Conservation (phyloP, 768 basidiomycete genomes). For the Tremella yokohamensis region DNA sequence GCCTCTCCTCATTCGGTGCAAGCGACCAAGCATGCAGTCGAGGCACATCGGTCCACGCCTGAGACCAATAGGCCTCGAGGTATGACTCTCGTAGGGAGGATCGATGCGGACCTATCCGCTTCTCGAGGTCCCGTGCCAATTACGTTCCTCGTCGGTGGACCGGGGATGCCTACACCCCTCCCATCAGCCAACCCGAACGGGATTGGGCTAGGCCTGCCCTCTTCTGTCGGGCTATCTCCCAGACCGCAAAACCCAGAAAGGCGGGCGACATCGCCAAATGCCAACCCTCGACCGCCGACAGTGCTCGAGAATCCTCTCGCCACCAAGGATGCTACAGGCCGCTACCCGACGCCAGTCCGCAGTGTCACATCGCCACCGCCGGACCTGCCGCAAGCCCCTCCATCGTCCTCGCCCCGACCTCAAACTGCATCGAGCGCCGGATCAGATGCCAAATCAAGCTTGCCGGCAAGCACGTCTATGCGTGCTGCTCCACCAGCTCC, state of each 20-base stretch:
- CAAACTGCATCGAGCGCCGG: background rate
- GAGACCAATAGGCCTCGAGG: constrained; percentile 24
- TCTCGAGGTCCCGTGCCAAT: constrained; percentile 48
- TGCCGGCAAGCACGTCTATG: too few species aligned
- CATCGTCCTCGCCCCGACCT: constrained; percentile 3
- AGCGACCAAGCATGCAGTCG: constrained; percentile 38
- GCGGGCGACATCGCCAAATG: too few species aligned
- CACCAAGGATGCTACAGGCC: too few species aligned
- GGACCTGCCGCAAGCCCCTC: too few species aligned
- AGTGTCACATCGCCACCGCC: constrained; percentile 24
- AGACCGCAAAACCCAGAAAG: too few species aligned
- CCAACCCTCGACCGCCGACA: too few species aligned
- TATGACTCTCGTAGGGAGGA: constrained; percentile 43
- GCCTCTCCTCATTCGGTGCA: constrained; percentile 37
- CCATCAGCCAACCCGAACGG: background rate
- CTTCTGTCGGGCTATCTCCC: background rate
- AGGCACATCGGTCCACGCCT: constrained; percentile 26
- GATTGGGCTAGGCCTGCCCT: background rate
- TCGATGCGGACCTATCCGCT: constrained; percentile 41
- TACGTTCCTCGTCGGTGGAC: constrained; percentile 38
- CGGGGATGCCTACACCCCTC: constrained; percentile 10
- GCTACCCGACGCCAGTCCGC: constrained; percentile 13
- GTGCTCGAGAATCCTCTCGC: too few species aligned
- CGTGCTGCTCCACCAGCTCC: constrained; percentile 8
- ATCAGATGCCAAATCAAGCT: background rate